Evolutionary conservation across 768 basidiomycete genomes (phyloP), one percentile per base, ranked within the genome.

Genomic region (Wakefieldia striispora): DNA sequence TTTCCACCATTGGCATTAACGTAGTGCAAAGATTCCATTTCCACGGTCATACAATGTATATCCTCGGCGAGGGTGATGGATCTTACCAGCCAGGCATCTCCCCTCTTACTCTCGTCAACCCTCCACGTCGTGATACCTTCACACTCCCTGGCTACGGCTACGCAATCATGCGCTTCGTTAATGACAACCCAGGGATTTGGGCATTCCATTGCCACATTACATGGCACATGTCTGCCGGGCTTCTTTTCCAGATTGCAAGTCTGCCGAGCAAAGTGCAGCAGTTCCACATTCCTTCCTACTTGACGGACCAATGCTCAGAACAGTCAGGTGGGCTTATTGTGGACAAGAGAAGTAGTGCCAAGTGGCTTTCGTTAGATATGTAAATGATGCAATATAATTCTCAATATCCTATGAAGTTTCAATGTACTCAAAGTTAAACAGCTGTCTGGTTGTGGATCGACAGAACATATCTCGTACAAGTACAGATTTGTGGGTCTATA

Each of bases 101-200:
- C 4, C 33, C 54, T 14, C 29, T 77, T 42, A 68, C 64, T 35
- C 62, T 63, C 40, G 63, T 47, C 49, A 70, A 75, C 44, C 70
- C 75, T 8, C 64, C 74, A 49, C 63, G 72, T 11, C 64, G 75
- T 9, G 76, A 77, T 55, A 75, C 75, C 1, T 48, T 74, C 14
- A 61, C 73, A 33, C 51, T 77, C 36, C 74, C 73, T 1, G 68
- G 68, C 17, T 75, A 57, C 49, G 66, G 67, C 24, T 76, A 62
- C 58, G 54, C 65, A 24, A 60, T 63, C 16, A 62, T 77, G 19
- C 70, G 76, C 26, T 75, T 75, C 50, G 60, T 72, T 14, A 66
- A 69, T 6, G 73, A 76, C 55, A 75, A 75, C 46, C 70, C 75
- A 0, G 75, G 75, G 26, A 49, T 73, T 34, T 77, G 75, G 75